Base-by-base conservation (phyloP, 2,329 filamentous ascomycete species). In the Trichoderma endophyticum region DNA sequence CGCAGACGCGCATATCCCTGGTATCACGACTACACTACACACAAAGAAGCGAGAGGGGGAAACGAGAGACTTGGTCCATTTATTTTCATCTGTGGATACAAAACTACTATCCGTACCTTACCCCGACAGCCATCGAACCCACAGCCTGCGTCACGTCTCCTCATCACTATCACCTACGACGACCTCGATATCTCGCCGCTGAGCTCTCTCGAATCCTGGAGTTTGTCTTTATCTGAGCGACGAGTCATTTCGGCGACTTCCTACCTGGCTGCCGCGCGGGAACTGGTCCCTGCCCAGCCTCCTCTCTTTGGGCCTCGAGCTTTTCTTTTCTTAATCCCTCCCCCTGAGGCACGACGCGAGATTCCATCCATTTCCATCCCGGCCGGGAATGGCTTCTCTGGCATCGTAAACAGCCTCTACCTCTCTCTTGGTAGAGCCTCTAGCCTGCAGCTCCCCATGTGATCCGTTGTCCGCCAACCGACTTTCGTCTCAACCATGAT, bases 401-500 rank as follows among this genome's bases (percentile, higher is more conserved):
- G 66, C 60, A 64, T 63, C 56, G 26, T 59, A 39, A 48, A 51
- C 63, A 73, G 72, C 63, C 69, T 73, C 72, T 68, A 63, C 70
- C 72, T 68, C 14, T 30, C 34, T 64, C 57, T 18, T 72, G 73
- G 60, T 67, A 73, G 69, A 59, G 69, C 54, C 39, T 39, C 3
- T 28, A 21, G 48, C n/a, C 56, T 48, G 14, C 54, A 59, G 68
- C 39, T 67, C 70, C 34, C 36, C 73, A 76, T 76, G 74, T 75
- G 64, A 75, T 70, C 66, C 61, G 26, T 60, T 57, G 24, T 57
- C 39, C 56, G 12, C n/a, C 28, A n/a, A 56, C 34, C 32, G 65
- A 62, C 54, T 62, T 34, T 60, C 62, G 34, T 54, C 59, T 63
- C 39, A 77, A 77, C 77, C 74, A 92, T 91, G 89, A 84, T 88